Evolutionary conservation across 129 eudicot species (phyloP).

Genomic region (Mikania micrantha): DNA sequence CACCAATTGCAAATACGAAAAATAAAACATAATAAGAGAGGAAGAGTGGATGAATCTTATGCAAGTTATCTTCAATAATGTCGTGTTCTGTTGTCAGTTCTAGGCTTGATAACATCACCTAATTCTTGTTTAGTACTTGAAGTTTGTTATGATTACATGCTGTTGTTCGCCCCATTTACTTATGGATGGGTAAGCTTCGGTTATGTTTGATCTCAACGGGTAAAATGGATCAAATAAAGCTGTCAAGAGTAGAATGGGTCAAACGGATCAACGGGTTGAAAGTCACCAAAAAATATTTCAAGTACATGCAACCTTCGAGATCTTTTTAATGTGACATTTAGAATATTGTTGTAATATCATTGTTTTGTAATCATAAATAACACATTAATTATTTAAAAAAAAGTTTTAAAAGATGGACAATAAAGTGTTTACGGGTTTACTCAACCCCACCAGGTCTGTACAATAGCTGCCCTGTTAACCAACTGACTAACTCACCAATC

Average conservation of each 20-base stretch:
- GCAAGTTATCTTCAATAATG: not conserved
- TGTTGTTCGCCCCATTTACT: not conserved
- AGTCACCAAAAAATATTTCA: not conserved
- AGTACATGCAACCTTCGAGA: not conserved
- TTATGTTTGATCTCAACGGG: not conserved
- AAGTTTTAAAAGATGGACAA: not conserved
- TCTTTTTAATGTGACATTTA: not conserved
- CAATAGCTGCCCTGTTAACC: not conserved
- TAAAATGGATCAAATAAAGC: not conserved
- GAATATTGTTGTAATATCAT: not conserved
- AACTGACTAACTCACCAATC: not conserved
- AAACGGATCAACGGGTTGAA: not conserved
- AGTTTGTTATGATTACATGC: not conserved
- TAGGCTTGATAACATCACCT: constrained; percentile 2
- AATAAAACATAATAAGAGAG: not conserved
- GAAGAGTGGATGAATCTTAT: not conserved
- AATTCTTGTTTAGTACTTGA: not conserved
- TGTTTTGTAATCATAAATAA: not conserved
- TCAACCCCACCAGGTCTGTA: not conserved
- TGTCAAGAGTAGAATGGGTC: not conserved
- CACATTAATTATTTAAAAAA: not conserved
- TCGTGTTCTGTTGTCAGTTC: not conserved
- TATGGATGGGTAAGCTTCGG: not conserved
- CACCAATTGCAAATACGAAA: not conserved
- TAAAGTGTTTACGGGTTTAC: not conserved